phyloP scores from a whole-genome alignment of 805 yeast genomes.

The Lipomyces spencermartinsiae region DNA sequence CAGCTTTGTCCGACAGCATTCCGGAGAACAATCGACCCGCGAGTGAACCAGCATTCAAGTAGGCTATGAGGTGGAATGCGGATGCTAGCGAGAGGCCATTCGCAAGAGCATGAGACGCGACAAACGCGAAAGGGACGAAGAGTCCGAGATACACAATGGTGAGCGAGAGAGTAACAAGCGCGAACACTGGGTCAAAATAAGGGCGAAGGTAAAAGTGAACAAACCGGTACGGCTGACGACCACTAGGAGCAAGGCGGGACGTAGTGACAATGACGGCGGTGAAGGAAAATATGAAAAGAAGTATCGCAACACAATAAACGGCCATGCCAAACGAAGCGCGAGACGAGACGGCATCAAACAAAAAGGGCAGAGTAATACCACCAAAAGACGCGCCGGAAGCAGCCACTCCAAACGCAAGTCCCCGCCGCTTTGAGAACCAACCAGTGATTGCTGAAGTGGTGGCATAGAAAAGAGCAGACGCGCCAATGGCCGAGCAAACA shows the following conservation, averaged over 20 bases:
- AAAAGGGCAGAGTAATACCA: constrained; percentile 56
- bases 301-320: constrained; percentile 55
- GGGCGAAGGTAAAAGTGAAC: constrained; percentile 38
- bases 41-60: constrained; percentile 49
- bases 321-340: constrained; percentile 62
- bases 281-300: constrained; percentile 47
- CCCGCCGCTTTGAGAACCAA: constrained; percentile 54
- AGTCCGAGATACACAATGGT: constrained; percentile 44
- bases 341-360: constrained; percentile 52
- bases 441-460: constrained; percentile 55
- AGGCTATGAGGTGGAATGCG: constrained; percentile 45
- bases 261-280: constrained; percentile 41
- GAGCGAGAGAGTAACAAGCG: constrained; percentile 41
- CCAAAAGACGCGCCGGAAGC: constrained; percentile 62
- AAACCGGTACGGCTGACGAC: constrained; percentile 33
- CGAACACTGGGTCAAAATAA: constrained; percentile 43
- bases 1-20: constrained; percentile 54
- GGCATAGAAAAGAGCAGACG: constrained; percentile 53
- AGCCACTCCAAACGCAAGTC: constrained; percentile 55
- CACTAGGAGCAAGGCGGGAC: constrained; percentile 42
- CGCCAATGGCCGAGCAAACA: constrained; percentile 55
- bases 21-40: constrained; percentile 61
- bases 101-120: constrained; percentile 44
- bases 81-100: constrained; percentile 37
- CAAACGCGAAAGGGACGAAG: constrained; percentile 47